Evolutionary conservation across 768 basidiomycete genomes (phyloP).

Genomic region (Mycena latifolia): DNA sequence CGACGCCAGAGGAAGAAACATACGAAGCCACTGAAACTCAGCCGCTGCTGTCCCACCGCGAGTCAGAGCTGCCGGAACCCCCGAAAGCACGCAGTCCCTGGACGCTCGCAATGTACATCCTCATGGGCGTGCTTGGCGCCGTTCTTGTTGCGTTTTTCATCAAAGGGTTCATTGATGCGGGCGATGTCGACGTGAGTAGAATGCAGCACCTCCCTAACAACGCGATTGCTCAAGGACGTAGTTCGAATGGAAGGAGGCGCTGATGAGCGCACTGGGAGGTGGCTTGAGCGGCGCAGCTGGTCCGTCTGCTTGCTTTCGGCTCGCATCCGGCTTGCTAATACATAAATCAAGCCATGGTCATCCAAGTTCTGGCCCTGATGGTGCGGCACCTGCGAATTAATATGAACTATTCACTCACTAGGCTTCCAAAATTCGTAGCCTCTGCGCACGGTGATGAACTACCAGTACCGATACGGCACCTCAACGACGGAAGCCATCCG

Average conservation of each 20-base stretch:
- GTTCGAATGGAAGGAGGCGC: constrained; percentile 84
- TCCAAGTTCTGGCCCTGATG: constrained; percentile 94
- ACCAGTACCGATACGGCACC: constrained; percentile 92
- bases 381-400: constrained; percentile 39
- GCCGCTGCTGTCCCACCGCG: constrained; percentile 22
- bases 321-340: constrained; percentile 5
- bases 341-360: constrained; percentile 82
- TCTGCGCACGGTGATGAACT: constrained; percentile 98
- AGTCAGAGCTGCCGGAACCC: constrained; percentile 5
- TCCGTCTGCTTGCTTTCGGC: background rate
- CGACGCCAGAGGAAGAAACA: no score
- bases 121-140: constrained; percentile 50
- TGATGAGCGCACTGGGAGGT: constrained; percentile 89
- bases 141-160: constrained; percentile 65
- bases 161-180: constrained; percentile 78
- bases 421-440: constrained; percentile 68
- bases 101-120: constrained; percentile 40
- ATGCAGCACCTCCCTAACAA: background rate
- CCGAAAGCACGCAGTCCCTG: constrained; percentile 12
- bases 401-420: constrained; percentile 17
- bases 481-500: constrained; percentile 71
- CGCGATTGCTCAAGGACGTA: constrained; percentile 43
- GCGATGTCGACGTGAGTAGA: constrained; percentile 70
- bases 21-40: background rate
- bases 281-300: constrained; percentile 92